Percentiles rank a stretch among this genome's conserved stretches.
phyloP scores from a whole-genome alignment of 2,329 filamentous ascomycete genomes.

The Cytospora schulzeri region DNA sequence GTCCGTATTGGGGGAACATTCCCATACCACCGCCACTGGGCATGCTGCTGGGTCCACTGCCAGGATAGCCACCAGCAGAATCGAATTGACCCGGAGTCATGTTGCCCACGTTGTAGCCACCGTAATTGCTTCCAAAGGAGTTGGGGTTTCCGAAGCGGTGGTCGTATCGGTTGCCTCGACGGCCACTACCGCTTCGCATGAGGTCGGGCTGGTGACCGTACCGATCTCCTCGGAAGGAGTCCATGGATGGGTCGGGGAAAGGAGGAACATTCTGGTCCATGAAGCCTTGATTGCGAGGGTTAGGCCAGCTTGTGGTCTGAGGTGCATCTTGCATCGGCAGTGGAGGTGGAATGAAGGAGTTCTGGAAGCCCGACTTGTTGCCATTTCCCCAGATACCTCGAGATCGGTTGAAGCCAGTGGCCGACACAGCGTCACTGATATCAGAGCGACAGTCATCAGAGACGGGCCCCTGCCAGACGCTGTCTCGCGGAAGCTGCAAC shows the following conservation, averaged over 20 bases:
- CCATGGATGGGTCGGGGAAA: constrained; percentile 39
- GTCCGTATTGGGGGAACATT: constrained; percentile 53
- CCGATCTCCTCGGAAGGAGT: constrained; percentile 50
- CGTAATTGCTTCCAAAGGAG: constrained; percentile 41
- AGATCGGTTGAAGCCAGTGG: constrained; percentile 54
- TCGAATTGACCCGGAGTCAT: constrained; percentile 37
- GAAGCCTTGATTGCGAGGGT: constrained; percentile 44
- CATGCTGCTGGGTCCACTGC: constrained; percentile 35
- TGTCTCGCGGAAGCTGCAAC: constrained; percentile 44
- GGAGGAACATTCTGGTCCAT: constrained; percentile 42
- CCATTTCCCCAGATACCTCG: constrained; percentile 59
- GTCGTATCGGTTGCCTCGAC: constrained; percentile 53
- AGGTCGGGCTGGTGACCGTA: constrained; percentile 53
- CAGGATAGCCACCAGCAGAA: constrained; percentile 30
- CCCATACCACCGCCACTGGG: constrained; percentile 41
- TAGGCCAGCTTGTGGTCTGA: constrained; percentile 50
- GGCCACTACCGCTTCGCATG: constrained; percentile 44
- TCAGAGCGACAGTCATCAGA: constrained; percentile 61
- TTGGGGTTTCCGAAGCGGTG: constrained; percentile 37
- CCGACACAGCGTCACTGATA: constrained; percentile 55
- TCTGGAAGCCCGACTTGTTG: constrained; percentile 44
- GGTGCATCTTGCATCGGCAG: constrained; percentile 39
- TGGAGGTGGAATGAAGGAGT: constrained; percentile 32
- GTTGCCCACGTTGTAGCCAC: constrained; percentile 36
- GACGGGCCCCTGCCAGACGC: constrained; percentile 49